Evolutionary conservation across 345 rosid genomes (phyloP).

Genomic region (Balakata baccata): DNA sequence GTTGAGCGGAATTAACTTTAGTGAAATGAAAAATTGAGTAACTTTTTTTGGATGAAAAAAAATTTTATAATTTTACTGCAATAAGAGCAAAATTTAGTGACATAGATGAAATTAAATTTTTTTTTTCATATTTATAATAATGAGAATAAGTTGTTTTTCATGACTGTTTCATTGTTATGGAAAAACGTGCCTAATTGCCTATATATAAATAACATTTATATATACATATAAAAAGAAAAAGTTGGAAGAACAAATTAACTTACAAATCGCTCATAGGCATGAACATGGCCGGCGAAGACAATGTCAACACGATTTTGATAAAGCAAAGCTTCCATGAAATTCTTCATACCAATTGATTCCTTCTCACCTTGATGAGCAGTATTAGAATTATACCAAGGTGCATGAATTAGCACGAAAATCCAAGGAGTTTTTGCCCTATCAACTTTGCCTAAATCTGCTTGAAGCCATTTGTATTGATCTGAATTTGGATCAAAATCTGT

Average conservation of each 20-base stretch:
- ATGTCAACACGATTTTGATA: constrained; percentile 66
- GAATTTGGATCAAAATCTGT: constrained; percentile 55
- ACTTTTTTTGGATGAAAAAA: too few relatives aligned
- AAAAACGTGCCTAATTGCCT: too few relatives aligned
- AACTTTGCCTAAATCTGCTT: constrained; percentile 48
- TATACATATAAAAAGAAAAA: too few relatives aligned
- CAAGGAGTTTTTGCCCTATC: constrained; percentile 65
- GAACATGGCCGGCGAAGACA: constrained; percentile 83
- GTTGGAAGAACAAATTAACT: constrained; percentile 27
- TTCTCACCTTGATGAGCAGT: constrained; percentile 73
- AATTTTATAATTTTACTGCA: too few relatives aligned
- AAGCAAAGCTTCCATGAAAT: constrained; percentile 58
- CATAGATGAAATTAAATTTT: too few relatives aligned
- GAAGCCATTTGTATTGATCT: constrained; percentile 66
- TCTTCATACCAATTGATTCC: constrained; percentile 57
- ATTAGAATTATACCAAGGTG: constrained; percentile 85
- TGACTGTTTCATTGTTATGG: too few relatives aligned
- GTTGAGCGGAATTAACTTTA: too few relatives aligned
- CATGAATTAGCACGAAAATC: constrained; percentile 61
- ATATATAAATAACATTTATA: too few relatives aligned
- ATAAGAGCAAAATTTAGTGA: too few relatives aligned
- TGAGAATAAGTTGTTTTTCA: too few relatives aligned
- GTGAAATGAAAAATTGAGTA: too few relatives aligned
- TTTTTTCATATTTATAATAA: too few relatives aligned
- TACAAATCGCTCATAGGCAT: constrained; percentile 88